These are phyloP conservation scores for Leccinum subgranulosum DNA, from an alignment of 768 basidiomycete species.

Conservation along the genomic window DNA sequence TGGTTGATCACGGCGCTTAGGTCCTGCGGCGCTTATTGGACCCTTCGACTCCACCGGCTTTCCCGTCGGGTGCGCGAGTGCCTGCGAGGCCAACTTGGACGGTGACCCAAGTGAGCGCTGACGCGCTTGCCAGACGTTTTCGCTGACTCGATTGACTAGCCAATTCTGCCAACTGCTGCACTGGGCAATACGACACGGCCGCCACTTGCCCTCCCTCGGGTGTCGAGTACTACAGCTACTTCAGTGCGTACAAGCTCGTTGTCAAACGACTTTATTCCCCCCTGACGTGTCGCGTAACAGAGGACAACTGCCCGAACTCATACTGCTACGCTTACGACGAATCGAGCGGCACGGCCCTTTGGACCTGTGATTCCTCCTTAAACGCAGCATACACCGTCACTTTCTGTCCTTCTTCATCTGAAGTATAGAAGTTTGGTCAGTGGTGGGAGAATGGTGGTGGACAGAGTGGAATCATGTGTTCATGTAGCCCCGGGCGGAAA, in stretches of 20 bases:
- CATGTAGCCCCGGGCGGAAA: not conserved
- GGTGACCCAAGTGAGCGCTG: constrained; percentile 28
- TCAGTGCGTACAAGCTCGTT: constrained; percentile 34
- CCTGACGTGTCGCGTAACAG: constrained; percentile 20
- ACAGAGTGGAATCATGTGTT: not conserved
- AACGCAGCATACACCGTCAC: constrained; percentile 44
- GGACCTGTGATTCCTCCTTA: constrained; percentile 36
- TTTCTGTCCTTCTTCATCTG: constrained; percentile 36
- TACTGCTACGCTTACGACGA: constrained; percentile 57
- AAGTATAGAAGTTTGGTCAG: not conserved
- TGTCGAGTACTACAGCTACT: constrained; percentile 42
- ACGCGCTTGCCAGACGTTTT: not conserved
- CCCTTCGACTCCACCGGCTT: constrained; percentile 51
- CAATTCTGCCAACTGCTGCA: constrained; percentile 66
- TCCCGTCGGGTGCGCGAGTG: constrained; percentile 59
- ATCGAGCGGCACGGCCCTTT: constrained; percentile 42
- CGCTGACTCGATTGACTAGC: constrained; percentile 26
- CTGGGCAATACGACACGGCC: constrained; percentile 49
- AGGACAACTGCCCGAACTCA: constrained; percentile 42
- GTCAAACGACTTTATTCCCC: not conserved
- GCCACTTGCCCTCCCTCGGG: constrained; percentile 53
- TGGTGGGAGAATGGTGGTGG: not conserved
- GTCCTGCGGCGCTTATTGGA: constrained; percentile 49
- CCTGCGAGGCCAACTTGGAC: constrained; percentile 44
- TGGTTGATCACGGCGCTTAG: constrained; percentile 22